Percentiles rank a stretch among this genome's conserved stretches.
These are phyloP conservation scores for Trypanosoma platydactyli DNA, from an alignment of 208 protist species.

Conservation along the genomic window DNA sequence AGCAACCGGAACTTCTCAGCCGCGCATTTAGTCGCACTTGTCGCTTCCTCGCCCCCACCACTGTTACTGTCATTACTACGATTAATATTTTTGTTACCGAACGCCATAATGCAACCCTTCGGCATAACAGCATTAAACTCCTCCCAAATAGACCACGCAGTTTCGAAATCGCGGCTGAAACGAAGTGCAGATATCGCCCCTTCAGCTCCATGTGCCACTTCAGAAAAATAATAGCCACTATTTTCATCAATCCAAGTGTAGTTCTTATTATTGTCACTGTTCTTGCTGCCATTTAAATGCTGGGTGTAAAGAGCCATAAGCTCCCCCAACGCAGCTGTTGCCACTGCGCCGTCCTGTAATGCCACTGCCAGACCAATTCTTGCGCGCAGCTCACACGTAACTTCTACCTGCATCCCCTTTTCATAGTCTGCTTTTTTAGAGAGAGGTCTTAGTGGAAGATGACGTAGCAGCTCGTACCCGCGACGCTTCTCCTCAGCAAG, in stretches of 20 bases:
- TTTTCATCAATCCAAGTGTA: not conserved
- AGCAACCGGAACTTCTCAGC: conserved; percentile 32
- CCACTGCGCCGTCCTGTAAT: conserved; percentile 12
- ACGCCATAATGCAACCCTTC: not conserved
- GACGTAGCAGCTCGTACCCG: conserved; percentile 16
- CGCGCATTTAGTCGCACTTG: not conserved
- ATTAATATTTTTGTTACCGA: not conserved
- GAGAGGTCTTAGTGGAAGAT: not conserved
- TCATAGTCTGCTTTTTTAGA: not conserved
- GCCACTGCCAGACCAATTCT: conserved; percentile 11
- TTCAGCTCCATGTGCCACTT: conserved; percentile 6
- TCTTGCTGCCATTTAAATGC: not conserved
- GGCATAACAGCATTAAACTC: conserved; percentile 12
- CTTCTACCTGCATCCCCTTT: not conserved
- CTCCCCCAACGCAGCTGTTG: not conserved
- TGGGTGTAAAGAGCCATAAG: conserved; percentile 3
- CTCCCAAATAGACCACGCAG: conserved; percentile 10
- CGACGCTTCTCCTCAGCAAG: conserved; percentile 20
- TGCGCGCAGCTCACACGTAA: conserved; percentile 8
- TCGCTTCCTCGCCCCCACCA: not conserved
- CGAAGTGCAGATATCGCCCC: conserved; percentile 24
- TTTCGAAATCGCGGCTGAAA: conserved; percentile 8
- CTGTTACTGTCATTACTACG: not conserved
- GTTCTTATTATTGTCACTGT: not conserved
- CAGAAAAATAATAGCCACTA: not conserved